Evolutionary conservation across 2,329 filamentous ascomycete species (phyloP), one percentile per base, ranked within the genome.

Genomic region (Gaeumannomyces tritici): DNA sequence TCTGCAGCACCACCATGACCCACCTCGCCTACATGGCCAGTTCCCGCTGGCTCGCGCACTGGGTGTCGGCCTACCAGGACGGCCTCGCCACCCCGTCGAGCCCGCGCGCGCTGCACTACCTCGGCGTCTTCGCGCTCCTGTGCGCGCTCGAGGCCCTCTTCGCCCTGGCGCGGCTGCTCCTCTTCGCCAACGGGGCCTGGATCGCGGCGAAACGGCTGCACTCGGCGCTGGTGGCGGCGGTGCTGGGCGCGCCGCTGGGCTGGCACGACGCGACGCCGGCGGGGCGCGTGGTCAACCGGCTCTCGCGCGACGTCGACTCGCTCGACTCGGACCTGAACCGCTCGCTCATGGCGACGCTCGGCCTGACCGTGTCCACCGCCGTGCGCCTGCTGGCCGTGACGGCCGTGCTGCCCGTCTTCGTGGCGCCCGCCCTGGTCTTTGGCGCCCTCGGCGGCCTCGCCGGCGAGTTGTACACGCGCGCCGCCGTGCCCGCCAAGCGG

Each of bases 231-330:
- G 79, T 85, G 57, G 73, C 72, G 15, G 77, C 80, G 24, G 73
- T 85, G 24, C 75, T 86, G 72, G 73, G 75, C 28, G 83, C 83
- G 4, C 79, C 83, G 1, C 73, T 85, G 12, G 77, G 79, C 4
- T 86, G 83, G 83, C 85, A 82, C 66, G 82, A 83, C 68, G 71
- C 71, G 29, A 71, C 73, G 18, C 93, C 93, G 3, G 82, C 96
- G 0, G 93, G 93, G 12, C 92, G 96, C 72, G 79, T 97, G 67
- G 96, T 96, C 86, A 96, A 96, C 74, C 85, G 93, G 42, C 96
- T 97, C 75, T 96, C 92, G 70, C 96, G 96, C 73, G 93, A 97
- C 73, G 84, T 96, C 9, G 91, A 96, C 72, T 86, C 90, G 24
- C 82, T 97, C 31, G 93, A 97, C 67, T 91, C 96, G 71, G 92